Conservation (phyloP, 163 green algal species). For the Chloroidium sp. region DNA sequence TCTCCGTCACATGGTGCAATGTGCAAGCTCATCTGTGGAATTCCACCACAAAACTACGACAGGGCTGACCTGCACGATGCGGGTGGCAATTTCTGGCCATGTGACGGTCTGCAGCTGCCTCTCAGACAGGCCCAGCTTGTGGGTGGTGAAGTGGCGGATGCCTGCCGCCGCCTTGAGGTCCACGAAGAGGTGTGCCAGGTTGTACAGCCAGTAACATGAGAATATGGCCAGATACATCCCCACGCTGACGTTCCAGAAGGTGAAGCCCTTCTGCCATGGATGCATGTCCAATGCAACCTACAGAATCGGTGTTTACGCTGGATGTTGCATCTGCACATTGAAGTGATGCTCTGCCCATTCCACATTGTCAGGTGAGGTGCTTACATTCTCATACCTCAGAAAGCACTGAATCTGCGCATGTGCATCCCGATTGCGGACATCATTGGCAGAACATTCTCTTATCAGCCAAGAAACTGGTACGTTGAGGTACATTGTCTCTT, state of each 20-base stretch:
- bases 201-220: slow-evolving; percentile 72
- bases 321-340: too few species aligned
- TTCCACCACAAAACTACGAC: too few species aligned
- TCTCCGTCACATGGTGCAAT: too few species aligned
- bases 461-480: too few species aligned
- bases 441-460: too few species aligned
- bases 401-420: too few species aligned
- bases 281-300: slow-evolving; percentile 28
- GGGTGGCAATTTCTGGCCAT: slow-evolving; percentile 80
- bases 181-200: slow-evolving; percentile 27
- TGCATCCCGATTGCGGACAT: too few species aligned
- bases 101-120: slow-evolving; percentile 61
- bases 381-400: too few species aligned
- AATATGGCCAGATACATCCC: slow-evolving; percentile 72
- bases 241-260: slow-evolving; percentile 39
- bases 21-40: too few species aligned
- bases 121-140: slow-evolving; percentile 75
- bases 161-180: slow-evolving; percentile 35
- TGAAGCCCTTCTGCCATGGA: slow-evolving; percentile 21
- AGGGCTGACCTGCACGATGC: slow-evolving; percentile 54
- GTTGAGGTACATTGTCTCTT: too few species aligned
- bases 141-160: slow-evolving; percentile 61
- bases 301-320: background rate
- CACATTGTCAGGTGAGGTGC: too few species aligned
- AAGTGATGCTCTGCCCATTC: too few species aligned